Conservation (phyloP, 1,284 basidiomycete genomes). For the Caloboletus firmus region DNA sequence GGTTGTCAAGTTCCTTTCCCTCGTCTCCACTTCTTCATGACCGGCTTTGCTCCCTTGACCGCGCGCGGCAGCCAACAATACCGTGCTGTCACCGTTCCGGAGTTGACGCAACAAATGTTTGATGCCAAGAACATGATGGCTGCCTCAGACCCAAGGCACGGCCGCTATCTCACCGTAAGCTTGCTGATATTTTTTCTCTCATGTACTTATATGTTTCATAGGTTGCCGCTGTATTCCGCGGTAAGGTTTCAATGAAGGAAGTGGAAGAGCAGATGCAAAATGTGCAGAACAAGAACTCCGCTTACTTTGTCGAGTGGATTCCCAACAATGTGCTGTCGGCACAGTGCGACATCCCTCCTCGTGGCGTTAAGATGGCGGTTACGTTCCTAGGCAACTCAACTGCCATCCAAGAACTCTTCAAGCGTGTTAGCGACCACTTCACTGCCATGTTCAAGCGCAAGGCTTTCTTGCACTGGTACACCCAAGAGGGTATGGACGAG, state of each 20-base stretch:
- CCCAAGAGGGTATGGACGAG: slow-evolving; percentile 99
- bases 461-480: slow-evolving; percentile 99
- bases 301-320: slow-evolving; percentile 99
- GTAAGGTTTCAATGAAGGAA: slow-evolving; percentile 98
- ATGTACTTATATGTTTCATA: slow-evolving; percentile 35
- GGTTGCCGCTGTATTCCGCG: slow-evolving; percentile 97
- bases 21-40: slow-evolving; percentile 99
- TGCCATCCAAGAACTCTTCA: slow-evolving; percentile 96
- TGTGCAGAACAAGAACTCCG: slow-evolving; percentile 96
- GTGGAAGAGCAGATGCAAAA: slow-evolving; percentile 98
- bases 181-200: not conserved
- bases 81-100: slow-evolving; percentile 93
- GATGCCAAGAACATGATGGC: slow-evolving; percentile 99
- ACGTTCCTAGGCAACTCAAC: slow-evolving; percentile 98
- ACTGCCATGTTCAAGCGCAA: slow-evolving; percentile 99
- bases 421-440: slow-evolving; percentile 97
- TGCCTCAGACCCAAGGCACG: slow-evolving; percentile 92
- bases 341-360: slow-evolving; percentile 93
- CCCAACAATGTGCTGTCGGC: slow-evolving; percentile 97
- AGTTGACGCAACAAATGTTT: slow-evolving; percentile 98
- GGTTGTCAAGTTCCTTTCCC: slow-evolving; percentile 81
- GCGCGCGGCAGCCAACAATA: slow-evolving; percentile 92
- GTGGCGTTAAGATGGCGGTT: slow-evolving; percentile 92
- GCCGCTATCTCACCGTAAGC: slow-evolving; percentile 86
- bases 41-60: slow-evolving; percentile 93